Conservation (phyloP, 2,329 filamentous ascomycete genomes). For the Penicillium sp. region DNA sequence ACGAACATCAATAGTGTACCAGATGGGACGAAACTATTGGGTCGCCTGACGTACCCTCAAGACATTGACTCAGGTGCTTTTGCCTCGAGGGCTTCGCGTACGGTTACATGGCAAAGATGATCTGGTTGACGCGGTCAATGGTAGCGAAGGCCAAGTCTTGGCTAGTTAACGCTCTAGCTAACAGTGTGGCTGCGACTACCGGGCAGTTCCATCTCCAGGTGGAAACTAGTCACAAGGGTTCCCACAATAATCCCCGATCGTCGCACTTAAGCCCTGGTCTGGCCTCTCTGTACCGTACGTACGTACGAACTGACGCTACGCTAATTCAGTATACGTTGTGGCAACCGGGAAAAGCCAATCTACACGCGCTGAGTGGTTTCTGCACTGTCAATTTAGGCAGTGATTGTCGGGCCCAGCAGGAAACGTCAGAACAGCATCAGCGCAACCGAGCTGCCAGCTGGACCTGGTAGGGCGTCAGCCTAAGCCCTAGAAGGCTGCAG, state of each 20-base stretch:
- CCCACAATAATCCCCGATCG: constrained; percentile 10
- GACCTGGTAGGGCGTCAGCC: constrained; percentile 27
- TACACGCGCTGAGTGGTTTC: constrained; percentile 1
- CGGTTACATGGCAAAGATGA: not conserved
- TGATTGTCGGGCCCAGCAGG: constrained; percentile 2
- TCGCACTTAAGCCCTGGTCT: constrained; percentile 8
- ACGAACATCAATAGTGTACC: not conserved
- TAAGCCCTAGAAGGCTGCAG: constrained; percentile 39
- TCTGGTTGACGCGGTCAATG: not conserved
- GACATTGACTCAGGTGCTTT: not conserved
- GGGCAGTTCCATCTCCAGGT: constrained; percentile 2
- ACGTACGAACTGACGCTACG: not conserved
- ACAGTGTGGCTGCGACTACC: constrained; percentile 7
- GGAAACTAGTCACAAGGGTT: constrained; percentile 12
- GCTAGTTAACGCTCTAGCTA: not conserved
- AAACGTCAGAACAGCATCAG: constrained; percentile 1
- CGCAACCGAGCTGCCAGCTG: not conserved
- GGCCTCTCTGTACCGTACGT: not conserved
- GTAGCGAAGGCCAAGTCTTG: not conserved
- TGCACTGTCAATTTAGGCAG: constrained; percentile 8
- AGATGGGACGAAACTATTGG: not conserved
- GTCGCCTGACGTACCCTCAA: constrained; percentile 2
- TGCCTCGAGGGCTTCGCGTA: not conserved
- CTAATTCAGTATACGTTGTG: not conserved
- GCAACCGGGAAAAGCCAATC: not conserved